phyloP scores from a whole-genome alignment of 257 asterid species.

The Forsythia suspensa region DNA sequence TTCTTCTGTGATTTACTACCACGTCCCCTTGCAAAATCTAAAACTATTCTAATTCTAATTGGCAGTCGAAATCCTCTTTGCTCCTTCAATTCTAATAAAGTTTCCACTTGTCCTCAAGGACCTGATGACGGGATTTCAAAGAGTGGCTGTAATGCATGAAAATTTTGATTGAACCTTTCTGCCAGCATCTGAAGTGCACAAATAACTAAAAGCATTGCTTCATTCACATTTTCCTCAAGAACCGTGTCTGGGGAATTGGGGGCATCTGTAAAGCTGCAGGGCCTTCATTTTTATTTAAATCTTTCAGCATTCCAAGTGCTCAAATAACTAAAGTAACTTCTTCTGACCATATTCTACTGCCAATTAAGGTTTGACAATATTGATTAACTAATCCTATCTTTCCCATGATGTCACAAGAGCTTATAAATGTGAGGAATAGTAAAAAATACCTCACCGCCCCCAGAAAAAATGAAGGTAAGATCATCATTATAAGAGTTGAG shows the following conservation, averaged over 20 bases:
- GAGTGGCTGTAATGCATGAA: background rate
- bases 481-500: background rate
- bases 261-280: background rate
- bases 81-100: background rate
- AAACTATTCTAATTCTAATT: background rate
- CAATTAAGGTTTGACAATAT: background rate
- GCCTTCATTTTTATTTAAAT: background rate
- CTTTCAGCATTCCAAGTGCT: slow-evolving; percentile 9
- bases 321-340: background rate
- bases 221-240: background rate
- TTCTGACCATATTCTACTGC: background rate
- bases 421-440: background rate
- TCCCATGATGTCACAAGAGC: background rate
- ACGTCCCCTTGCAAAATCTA: background rate
- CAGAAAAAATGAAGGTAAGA: background rate
- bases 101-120: background rate
- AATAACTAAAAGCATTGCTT: background rate
- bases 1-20: background rate
- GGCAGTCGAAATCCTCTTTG: background rate
- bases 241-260: background rate
- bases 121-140: background rate
- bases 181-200: background rate
- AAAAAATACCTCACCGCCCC: background rate
- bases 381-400: background rate
- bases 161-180: background rate